These are phyloP conservation scores for Xylaria bambusicola DNA, from an alignment of 495 filamentous ascomycete genomes.

Conservation along the genomic window DNA sequence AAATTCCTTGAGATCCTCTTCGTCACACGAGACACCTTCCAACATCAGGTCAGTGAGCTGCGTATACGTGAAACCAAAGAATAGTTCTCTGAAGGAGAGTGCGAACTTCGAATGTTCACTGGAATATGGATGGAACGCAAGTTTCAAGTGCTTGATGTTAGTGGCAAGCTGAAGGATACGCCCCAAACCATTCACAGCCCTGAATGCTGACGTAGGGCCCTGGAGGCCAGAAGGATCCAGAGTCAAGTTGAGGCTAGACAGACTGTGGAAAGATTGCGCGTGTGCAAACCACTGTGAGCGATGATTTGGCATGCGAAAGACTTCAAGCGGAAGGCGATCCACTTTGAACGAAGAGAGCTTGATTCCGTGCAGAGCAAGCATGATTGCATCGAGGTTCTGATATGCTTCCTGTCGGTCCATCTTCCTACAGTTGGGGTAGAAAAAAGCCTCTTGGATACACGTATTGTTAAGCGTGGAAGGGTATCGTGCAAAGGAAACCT, in stretches of 20 bases:
- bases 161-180: conserved; percentile 44
- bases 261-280: conserved; percentile 41
- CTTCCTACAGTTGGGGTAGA: conserved; percentile 45
- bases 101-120: conserved; percentile 43
- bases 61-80: conserved; percentile 39
- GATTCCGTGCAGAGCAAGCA: conserved; percentile 44
- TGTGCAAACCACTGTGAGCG: conserved; percentile 47
- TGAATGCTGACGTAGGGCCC: conserved; percentile 37
- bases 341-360: conserved; percentile 42
- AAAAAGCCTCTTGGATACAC: conserved; percentile 41
- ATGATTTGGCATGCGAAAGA: conserved; percentile 41
- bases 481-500: conserved; percentile 46
- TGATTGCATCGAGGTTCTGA: conserved; percentile 46
- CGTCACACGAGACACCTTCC: conserved; percentile 45
- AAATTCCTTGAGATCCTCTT: conserved; percentile 47
- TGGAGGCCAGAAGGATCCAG: conserved; percentile 40
- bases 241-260: conserved; percentile 41
- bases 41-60: conserved; percentile 47
- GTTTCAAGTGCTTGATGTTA: conserved; percentile 39
- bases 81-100: conserved; percentile 41
- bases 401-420: conserved; percentile 42
- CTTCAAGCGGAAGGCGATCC: conserved; percentile 49
- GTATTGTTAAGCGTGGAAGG: conserved; percentile 38
- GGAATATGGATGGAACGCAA: conserved; percentile 48
- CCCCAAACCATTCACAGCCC: conserved; percentile 47